A percentile compares a stretch with the other conserved stretches of the same genome.
phyloP scores from a whole-genome alignment of 2,329 filamentous ascomycete genomes.

The Trichoderma koningii region DNA sequence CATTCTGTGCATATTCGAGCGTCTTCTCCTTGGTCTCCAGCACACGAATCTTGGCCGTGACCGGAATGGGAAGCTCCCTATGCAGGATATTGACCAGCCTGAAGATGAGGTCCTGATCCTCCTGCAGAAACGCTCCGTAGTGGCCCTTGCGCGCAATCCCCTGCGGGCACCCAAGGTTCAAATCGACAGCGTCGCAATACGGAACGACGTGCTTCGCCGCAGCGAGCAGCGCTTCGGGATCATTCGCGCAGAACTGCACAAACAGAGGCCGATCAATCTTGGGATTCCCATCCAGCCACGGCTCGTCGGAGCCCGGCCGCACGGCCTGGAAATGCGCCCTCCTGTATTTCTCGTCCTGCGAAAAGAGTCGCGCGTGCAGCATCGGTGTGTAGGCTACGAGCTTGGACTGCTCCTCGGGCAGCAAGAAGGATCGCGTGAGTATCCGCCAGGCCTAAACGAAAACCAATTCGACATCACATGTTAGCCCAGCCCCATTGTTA shows the following conservation, averaged over 20 bases:
- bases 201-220: conserved; percentile 79
- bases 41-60: conserved; percentile 93
- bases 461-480: not conserved
- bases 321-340: conserved; percentile 77
- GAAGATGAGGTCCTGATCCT: conserved; percentile 82
- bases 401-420: conserved; percentile 61
- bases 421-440: conserved; percentile 89
- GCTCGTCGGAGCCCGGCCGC: conserved; percentile 39
- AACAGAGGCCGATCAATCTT: conserved; percentile 83
- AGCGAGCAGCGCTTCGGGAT: conserved; percentile 74
- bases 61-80: conserved; percentile 73
- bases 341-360: conserved; percentile 74
- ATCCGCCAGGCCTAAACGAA: conserved; percentile 82
- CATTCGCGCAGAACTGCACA: conserved; percentile 94
- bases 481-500: conserved; percentile 17
- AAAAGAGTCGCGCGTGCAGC: conserved; percentile 90
- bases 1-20: conserved; percentile 83
- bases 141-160: conserved; percentile 88
- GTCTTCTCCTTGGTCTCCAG: conserved; percentile 85
- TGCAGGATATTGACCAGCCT: conserved; percentile 83
- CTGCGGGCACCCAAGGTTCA: conserved; percentile 95
- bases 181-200: conserved; percentile 90
- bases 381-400: conserved; percentile 93
- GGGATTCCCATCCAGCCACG: conserved; percentile 85
- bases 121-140: conserved; percentile 93